Evolutionary conservation across 169 alveolate genomes (phyloP), one percentile per base, ranked within the genome.

Genomic region (Eimeria necatrix): DNA sequence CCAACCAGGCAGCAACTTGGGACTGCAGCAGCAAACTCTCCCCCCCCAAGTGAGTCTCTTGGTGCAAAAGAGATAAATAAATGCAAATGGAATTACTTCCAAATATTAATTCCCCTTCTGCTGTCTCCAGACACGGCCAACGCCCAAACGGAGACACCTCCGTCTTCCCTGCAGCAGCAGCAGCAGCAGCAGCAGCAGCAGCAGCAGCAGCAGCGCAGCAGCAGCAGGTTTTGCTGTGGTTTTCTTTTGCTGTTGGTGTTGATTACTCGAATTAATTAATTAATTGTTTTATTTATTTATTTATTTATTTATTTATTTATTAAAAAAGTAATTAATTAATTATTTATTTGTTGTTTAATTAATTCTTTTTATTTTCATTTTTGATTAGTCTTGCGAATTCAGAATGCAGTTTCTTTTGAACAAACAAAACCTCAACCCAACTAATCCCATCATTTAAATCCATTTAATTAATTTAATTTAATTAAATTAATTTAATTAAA

Each of bases 1-100:
- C 95, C 56, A 92, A 7, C 96, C 96, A 95, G 74, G 71, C 49
- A 60, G 91, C 96, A 18, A 95, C 91, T 68, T 91, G 68, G 9
- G 90, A 95, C 18, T 60, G 56, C 68, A 89, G 91, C 41, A n/a
- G 93, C 24, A 89, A 90, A 12, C 85, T 95, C 68, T 95, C 95
- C 22, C 96, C 96, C 70, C 89, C 88, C 32, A 95, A 71, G 18
- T 41, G 24, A 56, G 68, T 88, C 60, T 88, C 94, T 0, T 56
- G 22, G 46, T 87, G 86, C 53, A 70, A 49, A 0, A 86, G 85
- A 10, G 94, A 86, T 6, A 88, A 49, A 46, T 32, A 71, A 22
- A 86, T 80, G 48, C 85, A 70, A n/a, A 88, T 71, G 48, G 94
- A 73, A 53, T 88, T 88, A 24, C 71, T 32, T 6, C 56, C 85